phyloP scores from a whole-genome alignment of 2,329 filamentous ascomycete genomes.

The Gliomastix tumulicola region DNA sequence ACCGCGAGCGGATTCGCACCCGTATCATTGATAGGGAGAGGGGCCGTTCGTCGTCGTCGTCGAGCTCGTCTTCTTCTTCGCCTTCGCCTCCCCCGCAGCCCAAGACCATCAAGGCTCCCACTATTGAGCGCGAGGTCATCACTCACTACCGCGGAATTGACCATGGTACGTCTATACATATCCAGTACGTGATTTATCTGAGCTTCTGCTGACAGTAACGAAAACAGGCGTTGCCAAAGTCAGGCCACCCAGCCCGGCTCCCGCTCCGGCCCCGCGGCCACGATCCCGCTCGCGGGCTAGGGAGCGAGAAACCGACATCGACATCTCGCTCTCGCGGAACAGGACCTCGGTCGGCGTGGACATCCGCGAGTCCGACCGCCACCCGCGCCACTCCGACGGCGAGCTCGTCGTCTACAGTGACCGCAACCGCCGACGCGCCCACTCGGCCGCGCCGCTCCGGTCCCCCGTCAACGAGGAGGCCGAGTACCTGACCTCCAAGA shows the following conservation, averaged over 20 bases:
- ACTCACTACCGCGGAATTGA: slow-evolving; percentile 84
- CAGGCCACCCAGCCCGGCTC: slow-evolving; percentile 36
- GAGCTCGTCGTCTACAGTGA: slow-evolving; percentile 59
- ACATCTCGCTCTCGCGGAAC: slow-evolving; percentile 47
- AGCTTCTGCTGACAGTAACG: no score
- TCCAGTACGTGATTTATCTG: no score
- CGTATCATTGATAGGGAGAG: slow-evolving; percentile 42
- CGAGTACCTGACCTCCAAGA: slow-evolving; percentile 49
- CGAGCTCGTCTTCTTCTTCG: slow-evolving; percentile 26
- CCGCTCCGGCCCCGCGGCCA: slow-evolving; percentile 38
- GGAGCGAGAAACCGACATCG: slow-evolving; percentile 53
- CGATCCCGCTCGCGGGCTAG: slow-evolving; percentile 30
- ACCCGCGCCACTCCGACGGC: slow-evolving; percentile 46
- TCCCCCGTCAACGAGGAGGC: slow-evolving; percentile 50
- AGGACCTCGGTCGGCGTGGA: slow-evolving; percentile 46
- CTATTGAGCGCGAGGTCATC: slow-evolving; percentile 82
- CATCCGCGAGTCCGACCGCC: slow-evolving; percentile 34
- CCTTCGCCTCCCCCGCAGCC: slow-evolving; percentile 52
- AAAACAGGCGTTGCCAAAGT: slow-evolving; percentile 39
- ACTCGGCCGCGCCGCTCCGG: slow-evolving; percentile 39
- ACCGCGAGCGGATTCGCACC: slow-evolving; percentile 38
- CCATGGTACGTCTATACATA: slow-evolving; percentile 62
- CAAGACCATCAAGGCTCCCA: slow-evolving; percentile 64
- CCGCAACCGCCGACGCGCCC: slow-evolving; percentile 42
- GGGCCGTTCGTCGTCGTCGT: slow-evolving; percentile 21